Evolutionary conservation across 805 yeast species (phyloP).

Genomic region (Wickerhamomyces strasburgensis): DNA sequence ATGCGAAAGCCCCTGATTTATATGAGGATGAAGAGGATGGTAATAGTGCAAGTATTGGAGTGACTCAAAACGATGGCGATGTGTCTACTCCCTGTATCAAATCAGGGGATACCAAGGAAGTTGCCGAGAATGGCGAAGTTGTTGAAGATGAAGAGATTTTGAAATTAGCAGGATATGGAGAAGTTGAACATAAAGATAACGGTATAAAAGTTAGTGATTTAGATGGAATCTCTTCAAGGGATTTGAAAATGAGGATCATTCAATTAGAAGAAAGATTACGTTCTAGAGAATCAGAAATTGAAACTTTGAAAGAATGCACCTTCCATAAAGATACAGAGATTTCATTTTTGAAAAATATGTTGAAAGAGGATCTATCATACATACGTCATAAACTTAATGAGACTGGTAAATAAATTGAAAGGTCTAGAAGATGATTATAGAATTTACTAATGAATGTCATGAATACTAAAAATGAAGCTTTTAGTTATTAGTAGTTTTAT

Average conservation of each 20-base stretch:
- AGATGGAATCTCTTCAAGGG: too few relatives aligned
- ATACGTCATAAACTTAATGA: constrained; percentile 19
- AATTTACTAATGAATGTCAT: too few relatives aligned
- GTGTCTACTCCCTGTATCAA: too few relatives aligned
- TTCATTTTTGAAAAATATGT: constrained; percentile 18
- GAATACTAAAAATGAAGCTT: too few relatives aligned
- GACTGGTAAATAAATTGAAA: too few relatives aligned
- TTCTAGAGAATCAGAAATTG: constrained; percentile 5
- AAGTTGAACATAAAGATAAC: background rate
- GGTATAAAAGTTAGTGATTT: too few relatives aligned
- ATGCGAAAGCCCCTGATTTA: constrained; percentile 4
- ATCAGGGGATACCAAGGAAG: too few relatives aligned
- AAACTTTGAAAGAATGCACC: constrained; percentile 6
- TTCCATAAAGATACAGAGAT: constrained; percentile 19
- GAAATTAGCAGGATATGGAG: constrained; percentile 16
- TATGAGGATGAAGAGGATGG: constrained; percentile 6
- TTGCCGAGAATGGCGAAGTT: background rate
- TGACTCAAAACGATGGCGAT: too few relatives aligned
- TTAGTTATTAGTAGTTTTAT: too few relatives aligned
- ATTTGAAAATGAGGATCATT: background rate
- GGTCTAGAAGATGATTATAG: too few relatives aligned
- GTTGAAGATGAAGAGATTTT: constrained; percentile 19
- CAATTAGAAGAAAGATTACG: constrained; percentile 7
- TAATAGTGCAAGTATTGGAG: background rate
- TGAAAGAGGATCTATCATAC: constrained; percentile 23